These are phyloP conservation scores for Arthromyces matolae DNA, from an alignment of 768 basidiomycete genomes.

Conservation along the genomic window DNA sequence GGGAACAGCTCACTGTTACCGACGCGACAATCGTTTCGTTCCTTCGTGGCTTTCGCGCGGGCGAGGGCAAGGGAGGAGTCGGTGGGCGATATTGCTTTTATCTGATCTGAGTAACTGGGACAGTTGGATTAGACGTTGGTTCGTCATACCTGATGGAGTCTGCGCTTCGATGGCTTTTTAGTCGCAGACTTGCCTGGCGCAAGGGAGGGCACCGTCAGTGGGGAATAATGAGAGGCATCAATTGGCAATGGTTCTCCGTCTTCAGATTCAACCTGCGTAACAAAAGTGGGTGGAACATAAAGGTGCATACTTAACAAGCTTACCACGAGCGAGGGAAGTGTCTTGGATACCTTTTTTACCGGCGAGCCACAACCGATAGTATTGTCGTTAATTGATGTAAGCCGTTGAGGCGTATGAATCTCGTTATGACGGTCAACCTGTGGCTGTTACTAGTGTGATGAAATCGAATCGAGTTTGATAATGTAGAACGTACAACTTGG, in stretches of 20 bases:
- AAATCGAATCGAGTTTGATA: no score
- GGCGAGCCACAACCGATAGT: not conserved
- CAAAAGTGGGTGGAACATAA: not conserved
- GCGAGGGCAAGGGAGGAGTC: conserved; percentile 46
- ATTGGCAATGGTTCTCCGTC: conserved; percentile 7
- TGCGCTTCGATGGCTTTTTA: no score
- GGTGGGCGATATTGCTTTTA: conserved; percentile 53
- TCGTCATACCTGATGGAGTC: conserved; percentile 20
- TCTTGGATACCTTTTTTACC: no score
- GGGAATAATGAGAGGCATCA: conserved; percentile 3
- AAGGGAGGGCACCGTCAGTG: conserved; percentile 2
- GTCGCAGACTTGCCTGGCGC: no score
- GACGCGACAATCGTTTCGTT: conserved; percentile 8
- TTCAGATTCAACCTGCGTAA: conserved; percentile 7
- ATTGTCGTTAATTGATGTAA: conserved; percentile 5
- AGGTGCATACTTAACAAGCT: not conserved
- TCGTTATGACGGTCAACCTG: conserved; percentile 34
- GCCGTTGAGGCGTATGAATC: conserved; percentile 6
- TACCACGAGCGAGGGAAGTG: conserved; percentile 9
- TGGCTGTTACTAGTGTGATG: conserved; percentile 16
- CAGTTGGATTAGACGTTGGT: not conserved
- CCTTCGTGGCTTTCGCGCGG: conserved; percentile 31
- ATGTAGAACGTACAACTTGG: no score
- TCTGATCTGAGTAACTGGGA: not conserved
- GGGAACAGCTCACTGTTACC: not conserved